Evolutionary conservation across 345 rosid species (phyloP).

Genomic region (Eutrema japonicum): DNA sequence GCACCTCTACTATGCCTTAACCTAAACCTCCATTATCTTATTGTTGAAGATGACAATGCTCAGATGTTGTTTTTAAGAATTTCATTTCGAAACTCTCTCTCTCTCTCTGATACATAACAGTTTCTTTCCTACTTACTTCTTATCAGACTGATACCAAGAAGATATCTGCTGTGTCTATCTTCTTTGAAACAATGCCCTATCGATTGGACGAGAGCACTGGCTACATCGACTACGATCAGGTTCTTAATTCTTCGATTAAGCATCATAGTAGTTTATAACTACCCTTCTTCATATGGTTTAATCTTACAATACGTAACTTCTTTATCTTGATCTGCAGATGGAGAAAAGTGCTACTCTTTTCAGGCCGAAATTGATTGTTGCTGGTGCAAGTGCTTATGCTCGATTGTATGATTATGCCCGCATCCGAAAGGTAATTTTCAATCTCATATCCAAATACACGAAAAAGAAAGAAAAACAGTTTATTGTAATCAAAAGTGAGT

Average conservation of each 20-base stretch:
- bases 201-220: conserved; percentile 95
- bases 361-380: conserved; percentile 95
- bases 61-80: no score
- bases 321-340: conserved; percentile 55
- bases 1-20: conserved; percentile 20
- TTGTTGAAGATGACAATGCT: no score
- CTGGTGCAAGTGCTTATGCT: conserved; percentile 98
- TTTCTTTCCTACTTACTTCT: conserved; percentile 22
- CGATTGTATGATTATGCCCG: conserved; percentile 91
- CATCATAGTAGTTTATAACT: neutral
- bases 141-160: conserved; percentile 97
- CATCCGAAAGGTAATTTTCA: conserved; percentile 72
- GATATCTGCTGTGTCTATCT: conserved; percentile 97
- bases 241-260: conserved; percentile 36
- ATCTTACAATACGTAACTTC: neutral
- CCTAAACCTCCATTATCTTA: neutral
- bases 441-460: neutral
- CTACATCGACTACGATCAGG: conserved; percentile 97
- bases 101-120: conserved; percentile 15
- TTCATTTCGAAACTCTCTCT: neutral
- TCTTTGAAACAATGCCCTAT: conserved; percentile 99
- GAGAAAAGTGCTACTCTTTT: conserved; percentile 95
- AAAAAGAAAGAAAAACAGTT: neutral
- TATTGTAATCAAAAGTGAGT: conserved; percentile 16
- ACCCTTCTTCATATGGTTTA: neutral